phyloP scores from a whole-genome alignment of 805 yeast species.

The Candida lessepsii region DNA sequence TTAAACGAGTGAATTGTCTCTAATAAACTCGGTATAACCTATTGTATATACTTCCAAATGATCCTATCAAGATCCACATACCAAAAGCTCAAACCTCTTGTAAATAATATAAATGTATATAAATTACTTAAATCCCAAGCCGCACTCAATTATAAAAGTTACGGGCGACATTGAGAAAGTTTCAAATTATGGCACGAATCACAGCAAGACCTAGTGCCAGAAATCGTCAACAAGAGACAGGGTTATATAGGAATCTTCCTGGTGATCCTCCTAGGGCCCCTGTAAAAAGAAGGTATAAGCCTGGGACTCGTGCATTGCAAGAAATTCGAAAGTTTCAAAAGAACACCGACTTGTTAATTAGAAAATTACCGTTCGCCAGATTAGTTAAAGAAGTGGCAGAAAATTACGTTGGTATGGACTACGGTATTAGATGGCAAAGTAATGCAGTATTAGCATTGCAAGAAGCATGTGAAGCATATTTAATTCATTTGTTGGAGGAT shows the following conservation, averaged over 20 bases:
- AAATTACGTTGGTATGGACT: slow-evolving; percentile 50
- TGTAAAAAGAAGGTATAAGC: slow-evolving; percentile 48
- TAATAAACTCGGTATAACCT: no score
- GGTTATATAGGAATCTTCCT: slow-evolving; percentile 10
- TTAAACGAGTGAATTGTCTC: no score
- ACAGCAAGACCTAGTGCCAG: slow-evolving; percentile 4
- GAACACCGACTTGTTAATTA: slow-evolving; percentile 62
- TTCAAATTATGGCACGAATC: slow-evolving; percentile 5
- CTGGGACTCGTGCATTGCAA: slow-evolving; percentile 64
- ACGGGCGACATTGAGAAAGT: slow-evolving; percentile 3
- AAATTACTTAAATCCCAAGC: no score
- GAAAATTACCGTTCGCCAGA: slow-evolving; percentile 77
- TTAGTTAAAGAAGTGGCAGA: slow-evolving; percentile 73
- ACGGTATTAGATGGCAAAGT: slow-evolving; percentile 73
- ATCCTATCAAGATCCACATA: no score
- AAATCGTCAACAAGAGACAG: slow-evolving; percentile 11
- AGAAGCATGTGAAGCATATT: slow-evolving; percentile 78
- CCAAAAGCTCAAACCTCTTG: no score
- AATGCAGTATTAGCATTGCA: slow-evolving; percentile 75
- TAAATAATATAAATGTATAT: background rate
- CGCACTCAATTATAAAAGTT: background rate
- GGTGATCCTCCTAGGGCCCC: slow-evolving; percentile 28
- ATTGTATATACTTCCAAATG: no score
- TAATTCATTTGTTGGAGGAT: slow-evolving; percentile 72
- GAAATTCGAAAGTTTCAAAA: slow-evolving; percentile 70